phyloP scores from a whole-genome alignment of 148 eudicot species.

The Cornus florida region DNA sequence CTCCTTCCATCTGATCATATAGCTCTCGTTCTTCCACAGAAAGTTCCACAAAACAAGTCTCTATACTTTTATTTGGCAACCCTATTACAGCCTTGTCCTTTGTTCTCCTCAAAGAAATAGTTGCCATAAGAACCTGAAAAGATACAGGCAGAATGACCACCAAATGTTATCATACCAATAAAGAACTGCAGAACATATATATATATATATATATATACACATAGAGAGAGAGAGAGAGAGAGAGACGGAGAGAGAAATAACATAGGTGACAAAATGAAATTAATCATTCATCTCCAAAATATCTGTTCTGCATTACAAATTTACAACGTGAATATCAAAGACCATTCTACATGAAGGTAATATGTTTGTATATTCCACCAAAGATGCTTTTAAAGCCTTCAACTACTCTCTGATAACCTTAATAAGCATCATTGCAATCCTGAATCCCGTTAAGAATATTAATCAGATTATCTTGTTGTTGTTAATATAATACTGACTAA shows the following conservation, averaged over 20 bases:
- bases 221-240: background rate
- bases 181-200: background rate
- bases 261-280: background rate
- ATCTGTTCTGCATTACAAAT: background rate
- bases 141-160: background rate
- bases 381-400: background rate
- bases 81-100: slow-evolving; percentile 70
- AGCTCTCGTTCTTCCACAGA: slow-evolving; percentile 73
- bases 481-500: background rate
- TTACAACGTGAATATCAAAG: background rate
- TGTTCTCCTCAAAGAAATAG: slow-evolving; percentile 87
- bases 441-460: background rate
- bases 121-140: slow-evolving; percentile 72
- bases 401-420: background rate
- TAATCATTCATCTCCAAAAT: background rate
- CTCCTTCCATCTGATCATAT: slow-evolving; percentile 87
- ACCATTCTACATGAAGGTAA: background rate
- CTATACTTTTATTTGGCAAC: slow-evolving; percentile 67
- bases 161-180: background rate
- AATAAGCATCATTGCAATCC: background rate
- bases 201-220: background rate
- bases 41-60: slow-evolving; percentile 71
- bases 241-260: background rate
- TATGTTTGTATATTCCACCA: background rate
- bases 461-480: background rate